Evolutionary conservation across 164 flowering plant species (phyloP).

Genomic region (Magnolia kwangsiensis): DNA sequence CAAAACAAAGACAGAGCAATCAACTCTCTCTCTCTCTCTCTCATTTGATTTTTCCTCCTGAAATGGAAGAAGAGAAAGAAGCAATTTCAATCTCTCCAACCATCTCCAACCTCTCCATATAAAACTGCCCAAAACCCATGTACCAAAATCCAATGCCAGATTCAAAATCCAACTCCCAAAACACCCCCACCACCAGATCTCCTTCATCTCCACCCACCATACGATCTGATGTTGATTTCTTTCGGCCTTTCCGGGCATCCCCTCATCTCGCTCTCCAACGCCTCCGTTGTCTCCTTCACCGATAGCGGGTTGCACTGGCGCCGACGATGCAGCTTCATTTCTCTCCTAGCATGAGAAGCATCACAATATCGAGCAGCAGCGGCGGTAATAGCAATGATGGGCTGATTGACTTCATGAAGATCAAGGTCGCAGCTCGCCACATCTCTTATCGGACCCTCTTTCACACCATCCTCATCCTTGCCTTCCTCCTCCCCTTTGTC

Average conservation of each 20-base stretch:
- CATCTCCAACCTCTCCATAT: not conserved
- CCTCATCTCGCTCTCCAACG: conserved; percentile 8
- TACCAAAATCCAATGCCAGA: conserved; percentile 10
- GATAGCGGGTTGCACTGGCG: conserved; percentile 28
- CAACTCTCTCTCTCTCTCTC: not conserved
- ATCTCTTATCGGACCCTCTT: conserved; percentile 87
- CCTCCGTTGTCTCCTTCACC: conserved; percentile 5
- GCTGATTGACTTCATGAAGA: conserved; percentile 93
- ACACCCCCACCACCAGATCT: conserved; percentile 10
- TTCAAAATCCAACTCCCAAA: conserved; percentile 8
- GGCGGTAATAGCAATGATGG: conserved; percentile 40
- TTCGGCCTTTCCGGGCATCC: conserved; percentile 5
- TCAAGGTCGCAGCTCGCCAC: conserved; percentile 96
- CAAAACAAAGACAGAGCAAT: not conserved
- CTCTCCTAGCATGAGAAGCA: conserved; percentile 99
- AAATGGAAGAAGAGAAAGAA: conserved; percentile 1
- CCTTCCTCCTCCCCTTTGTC: conserved; percentile 86
- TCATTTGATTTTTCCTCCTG: not conserved
- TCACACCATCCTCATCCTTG: conserved; percentile 81
- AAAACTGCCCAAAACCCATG: not conserved
- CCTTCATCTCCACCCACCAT: not conserved
- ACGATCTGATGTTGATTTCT: conserved; percentile 23
- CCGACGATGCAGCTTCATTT: conserved; percentile 95
- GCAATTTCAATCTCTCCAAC: not conserved
- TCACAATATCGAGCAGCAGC: conserved; percentile 59